Evolutionary conservation across 208 protist species (phyloP), one percentile per base, ranked within the genome.

Genomic region (Polymyxa betae): DNA sequence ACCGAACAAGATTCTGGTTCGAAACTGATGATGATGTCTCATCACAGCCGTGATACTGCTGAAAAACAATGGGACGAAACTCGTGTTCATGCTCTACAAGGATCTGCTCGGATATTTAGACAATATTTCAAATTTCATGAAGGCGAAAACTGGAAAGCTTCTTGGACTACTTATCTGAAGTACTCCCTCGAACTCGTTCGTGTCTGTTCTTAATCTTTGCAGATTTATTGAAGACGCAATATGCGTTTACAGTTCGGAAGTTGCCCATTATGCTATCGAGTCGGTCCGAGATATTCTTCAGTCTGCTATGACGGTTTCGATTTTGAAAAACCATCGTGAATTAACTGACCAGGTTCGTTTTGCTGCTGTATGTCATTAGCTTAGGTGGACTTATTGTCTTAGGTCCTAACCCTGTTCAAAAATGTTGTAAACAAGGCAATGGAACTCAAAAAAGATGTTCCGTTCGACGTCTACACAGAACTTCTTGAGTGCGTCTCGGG

Each of bases 41-140:
- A 82, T 35, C 72, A 82, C 72, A 82, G 72, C 40, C 72, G 72
- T 5, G 72, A 82, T 35, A 82, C 72, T 45, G 72, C 72, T 35
- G 72, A 82, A 43, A 82, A 82, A 43, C 72, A 82, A 82, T 82
- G 72, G 72, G 72, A 82, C 72, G 72, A 82, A 82, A 82, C 72
- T 20, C 72, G 72, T 5, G 72, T 82, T 5, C 72, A 82, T 82
- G 72, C 72, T 35, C 72, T 82, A 12, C 72, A 82, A 43, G 72
- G 72, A 45, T 82, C 72, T 5, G 72, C 72, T 35, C 5, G 72
- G 16, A n/a, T 82, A 43, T 82, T 82, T 5, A 5, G 72, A 20
- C 72, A 82, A n/a, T 82, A 38, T n/a, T 82, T 82, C 72, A 5
- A 16, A 43, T 82, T 82, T 82, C 72, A 82, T 43, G 40, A 82